Base-by-base conservation (phyloP, 1,139 yeast species). In the Zhuliangozyma parablackwelliae region DNA sequence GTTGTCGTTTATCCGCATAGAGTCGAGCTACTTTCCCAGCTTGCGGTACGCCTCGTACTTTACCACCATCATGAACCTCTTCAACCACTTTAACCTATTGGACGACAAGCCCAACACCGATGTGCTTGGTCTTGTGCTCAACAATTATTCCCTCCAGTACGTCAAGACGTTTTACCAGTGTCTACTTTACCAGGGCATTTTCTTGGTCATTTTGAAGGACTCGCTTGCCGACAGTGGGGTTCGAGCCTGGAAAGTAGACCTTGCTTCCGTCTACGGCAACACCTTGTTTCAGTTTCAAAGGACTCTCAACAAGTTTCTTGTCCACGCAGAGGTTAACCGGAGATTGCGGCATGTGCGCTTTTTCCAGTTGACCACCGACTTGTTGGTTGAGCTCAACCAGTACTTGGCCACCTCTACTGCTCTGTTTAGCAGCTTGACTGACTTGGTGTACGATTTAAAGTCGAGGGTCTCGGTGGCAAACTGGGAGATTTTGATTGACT, bases 1-100 rank as follows among this genome's bases (percentile, higher is more conserved):
- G 69, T 47, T 65, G 30, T 55, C 61, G 25, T 57, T 65, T 34
- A 46, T 63, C 20, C 50, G 57, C 30, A 46, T 63, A 16, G 70
- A 65, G 43, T 38, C 50, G 1, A 51, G 51, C 7, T 59, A 65
- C 45, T 65, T 62, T 40, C 67, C 71, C 0, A 49, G 63, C 10
- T 50, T 65, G 34, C 44, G 69, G 29, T 62, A 51, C 41, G 42
- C 59, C 2, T 49, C 61, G 9, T 63, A 57, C 41, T 33, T 59
- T 13, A 59, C 67, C 2, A 39, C 59, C 2, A 50, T 63, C 48
- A 30, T 55, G 29, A 47, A 54, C 29, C 31, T 54, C 28, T 59
- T 60, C 41, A 63, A 63, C 39, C 61, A 55, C 36, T 61, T 56
- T 37, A 38, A 42, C 29, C 34, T 46, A 20, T 34, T 61, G 30